Conservation (phyloP, 371 early-diverging fungal species). For the Batrachochytrium dendrobatidis region DNA sequence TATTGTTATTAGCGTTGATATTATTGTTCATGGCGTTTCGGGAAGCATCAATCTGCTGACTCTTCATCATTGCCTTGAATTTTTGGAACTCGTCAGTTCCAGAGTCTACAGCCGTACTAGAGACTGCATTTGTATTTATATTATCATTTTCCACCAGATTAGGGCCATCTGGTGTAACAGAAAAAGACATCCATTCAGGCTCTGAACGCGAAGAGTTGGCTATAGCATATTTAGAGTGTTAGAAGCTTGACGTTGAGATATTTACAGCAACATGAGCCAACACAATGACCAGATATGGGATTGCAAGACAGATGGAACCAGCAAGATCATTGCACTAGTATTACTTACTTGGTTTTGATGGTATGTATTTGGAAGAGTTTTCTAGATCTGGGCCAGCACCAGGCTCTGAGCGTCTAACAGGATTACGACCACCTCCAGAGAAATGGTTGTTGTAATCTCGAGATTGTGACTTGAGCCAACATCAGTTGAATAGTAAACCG, state of each 20-base stretch:
- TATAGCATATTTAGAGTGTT: neutral
- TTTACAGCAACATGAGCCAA: no score
- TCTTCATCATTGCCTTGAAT: slow-evolving; percentile 4
- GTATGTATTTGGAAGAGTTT: neutral
- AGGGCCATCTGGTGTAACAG: neutral
- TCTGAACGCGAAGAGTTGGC: neutral
- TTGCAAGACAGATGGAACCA: neutral
- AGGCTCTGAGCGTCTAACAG: no score
- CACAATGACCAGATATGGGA: neutral
- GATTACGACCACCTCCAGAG: no score
- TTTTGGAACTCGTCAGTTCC: neutral
- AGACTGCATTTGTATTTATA: no score
- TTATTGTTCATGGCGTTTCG: neutral
- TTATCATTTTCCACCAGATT: neutral
- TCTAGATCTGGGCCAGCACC: neutral
- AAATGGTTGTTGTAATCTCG: no score
- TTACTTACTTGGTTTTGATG: neutral
- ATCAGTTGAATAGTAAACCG: no score
- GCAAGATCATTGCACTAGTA: neutral
- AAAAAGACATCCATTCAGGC: slow-evolving; percentile 3
- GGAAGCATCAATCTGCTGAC: neutral
- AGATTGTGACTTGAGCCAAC: no score
- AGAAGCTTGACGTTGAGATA: neutral
- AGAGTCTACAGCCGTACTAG: neutral
- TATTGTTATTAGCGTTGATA: neutral